Conservation (phyloP, 345 rosid species). For the Eutrema japonicum region DNA sequence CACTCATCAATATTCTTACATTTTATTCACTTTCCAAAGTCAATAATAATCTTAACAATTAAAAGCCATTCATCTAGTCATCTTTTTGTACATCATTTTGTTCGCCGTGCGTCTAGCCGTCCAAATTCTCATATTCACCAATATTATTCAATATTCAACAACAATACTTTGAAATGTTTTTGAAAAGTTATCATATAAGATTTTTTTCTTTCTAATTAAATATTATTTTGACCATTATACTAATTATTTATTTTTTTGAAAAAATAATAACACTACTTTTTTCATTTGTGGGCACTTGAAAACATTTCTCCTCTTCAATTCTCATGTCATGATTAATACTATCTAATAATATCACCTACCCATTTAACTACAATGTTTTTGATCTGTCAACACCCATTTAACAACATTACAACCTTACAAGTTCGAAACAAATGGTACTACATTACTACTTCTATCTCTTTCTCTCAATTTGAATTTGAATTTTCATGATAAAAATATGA, state of each 20-base stretch:
- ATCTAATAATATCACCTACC: conserved; percentile 18
- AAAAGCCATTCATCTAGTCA: conserved; percentile 28
- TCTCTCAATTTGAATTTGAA: conserved; percentile 16
- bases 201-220: not conserved
- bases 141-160: conserved; percentile 3
- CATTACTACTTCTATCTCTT: not conserved
- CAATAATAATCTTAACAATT: conserved; percentile 25
- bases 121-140: conserved; percentile 24
- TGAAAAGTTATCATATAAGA: not conserved
- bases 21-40: conserved; percentile 22
- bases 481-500: not conserved
- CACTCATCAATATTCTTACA: not conserved
- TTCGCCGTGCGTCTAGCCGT: conserved; percentile 32
- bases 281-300: not conserved
- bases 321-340: conserved; percentile 19
- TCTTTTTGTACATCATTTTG: conserved; percentile 22
- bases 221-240: not conserved
- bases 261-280: too few relatives aligned
- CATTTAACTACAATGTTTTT: conserved; percentile 9
- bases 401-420: conserved; percentile 24
- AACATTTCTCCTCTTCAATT: not conserved
- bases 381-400: conserved; percentile 10
- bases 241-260: not conserved
- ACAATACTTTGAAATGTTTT: not conserved
- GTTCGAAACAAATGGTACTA: not conserved